These are phyloP conservation scores for Aphanoascus verrucosus DNA, from an alignment of 2,329 filamentous ascomycete genomes.

Conservation along the genomic window DNA sequence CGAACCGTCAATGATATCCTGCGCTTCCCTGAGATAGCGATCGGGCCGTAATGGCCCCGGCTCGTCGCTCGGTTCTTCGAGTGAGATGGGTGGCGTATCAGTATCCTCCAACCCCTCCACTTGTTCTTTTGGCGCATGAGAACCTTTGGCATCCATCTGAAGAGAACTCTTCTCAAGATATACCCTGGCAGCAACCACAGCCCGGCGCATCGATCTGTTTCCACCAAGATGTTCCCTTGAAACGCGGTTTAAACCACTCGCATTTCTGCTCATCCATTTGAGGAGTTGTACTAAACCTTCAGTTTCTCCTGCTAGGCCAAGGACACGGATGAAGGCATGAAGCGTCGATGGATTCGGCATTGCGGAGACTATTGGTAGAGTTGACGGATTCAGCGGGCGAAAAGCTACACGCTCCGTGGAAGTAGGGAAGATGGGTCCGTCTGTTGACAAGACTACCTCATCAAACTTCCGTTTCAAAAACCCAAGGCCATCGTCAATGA, in stretches of 20 bases:
- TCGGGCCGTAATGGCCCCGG: not conserved
- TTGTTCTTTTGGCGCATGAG: not conserved
- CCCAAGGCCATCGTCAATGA: constrained; percentile 24
- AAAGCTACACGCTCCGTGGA: not conserved
- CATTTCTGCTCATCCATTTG: constrained; percentile 33
- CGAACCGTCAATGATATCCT: constrained; percentile 28
- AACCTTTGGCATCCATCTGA: not conserved
- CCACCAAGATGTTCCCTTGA: constrained; percentile 31
- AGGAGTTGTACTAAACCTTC: constrained; percentile 32
- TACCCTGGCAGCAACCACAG: constrained; percentile 31
- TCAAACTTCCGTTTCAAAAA: constrained; percentile 30
- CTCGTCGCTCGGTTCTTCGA: not conserved
- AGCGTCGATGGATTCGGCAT: constrained; percentile 31
- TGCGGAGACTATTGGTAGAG: constrained; percentile 25
- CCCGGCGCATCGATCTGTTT: constrained; percentile 29
- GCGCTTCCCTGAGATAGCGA: constrained; percentile 26
- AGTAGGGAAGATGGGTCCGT: constrained; percentile 14
- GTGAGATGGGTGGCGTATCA: not conserved
- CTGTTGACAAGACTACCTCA: constrained; percentile 24
- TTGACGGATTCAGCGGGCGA: not conserved
- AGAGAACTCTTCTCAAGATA: constrained; percentile 31
- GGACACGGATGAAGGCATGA: constrained; percentile 34
- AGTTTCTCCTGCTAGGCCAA: constrained; percentile 33
- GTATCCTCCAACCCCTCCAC: not conserved
- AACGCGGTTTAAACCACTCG: constrained; percentile 25